Conservation (phyloP, 2,329 filamentous ascomycete genomes). For the Pseudogymnoascus sp. region DNA sequence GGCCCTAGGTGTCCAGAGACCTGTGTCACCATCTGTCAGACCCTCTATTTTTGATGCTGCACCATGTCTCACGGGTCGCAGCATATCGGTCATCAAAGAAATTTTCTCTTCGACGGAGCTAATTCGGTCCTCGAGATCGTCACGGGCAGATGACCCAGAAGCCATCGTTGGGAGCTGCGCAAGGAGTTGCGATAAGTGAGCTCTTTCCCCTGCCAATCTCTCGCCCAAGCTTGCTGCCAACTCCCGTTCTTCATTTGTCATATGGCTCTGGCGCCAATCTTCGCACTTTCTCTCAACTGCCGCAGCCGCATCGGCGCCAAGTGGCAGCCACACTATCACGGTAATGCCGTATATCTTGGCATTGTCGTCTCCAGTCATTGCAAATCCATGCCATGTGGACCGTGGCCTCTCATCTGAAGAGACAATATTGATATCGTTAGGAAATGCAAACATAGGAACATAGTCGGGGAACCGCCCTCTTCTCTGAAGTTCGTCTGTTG, state of each 20-base stretch:
- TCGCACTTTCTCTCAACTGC: constrained; percentile 78
- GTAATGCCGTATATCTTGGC: constrained; percentile 88
- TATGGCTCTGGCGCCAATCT: constrained; percentile 74
- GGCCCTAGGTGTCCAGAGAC: constrained; percentile 88
- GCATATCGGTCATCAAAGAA: constrained; percentile 87
- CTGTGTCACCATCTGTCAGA: constrained; percentile 87
- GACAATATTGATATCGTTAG: constrained; percentile 94
- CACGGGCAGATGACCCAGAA: constrained; percentile 74
- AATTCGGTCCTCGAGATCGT: constrained; percentile 86
- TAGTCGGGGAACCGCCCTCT: constrained; percentile 91
- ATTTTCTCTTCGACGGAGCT: constrained; percentile 97
- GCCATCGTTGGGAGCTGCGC: constrained; percentile 72
- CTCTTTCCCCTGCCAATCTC: constrained; percentile 76
- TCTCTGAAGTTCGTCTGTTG: constrained; percentile 69
- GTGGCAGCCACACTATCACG: constrained; percentile 84
- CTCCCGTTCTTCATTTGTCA: constrained; percentile 86
- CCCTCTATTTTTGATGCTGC: constrained; percentile 97
- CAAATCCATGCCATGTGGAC: constrained; percentile 98
- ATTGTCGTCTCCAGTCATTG: constrained; percentile 91
- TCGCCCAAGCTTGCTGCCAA: constrained; percentile 86
- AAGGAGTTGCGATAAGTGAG: constrained; percentile 80
- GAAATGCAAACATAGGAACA: constrained; percentile 98
- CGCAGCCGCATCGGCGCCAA: constrained; percentile 74
- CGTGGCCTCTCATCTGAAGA: constrained; percentile 88
- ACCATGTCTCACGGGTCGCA: constrained; percentile 84